phyloP scores from a whole-genome alignment of 805 yeast genomes.

The Teunomyces lycoperdinae region DNA sequence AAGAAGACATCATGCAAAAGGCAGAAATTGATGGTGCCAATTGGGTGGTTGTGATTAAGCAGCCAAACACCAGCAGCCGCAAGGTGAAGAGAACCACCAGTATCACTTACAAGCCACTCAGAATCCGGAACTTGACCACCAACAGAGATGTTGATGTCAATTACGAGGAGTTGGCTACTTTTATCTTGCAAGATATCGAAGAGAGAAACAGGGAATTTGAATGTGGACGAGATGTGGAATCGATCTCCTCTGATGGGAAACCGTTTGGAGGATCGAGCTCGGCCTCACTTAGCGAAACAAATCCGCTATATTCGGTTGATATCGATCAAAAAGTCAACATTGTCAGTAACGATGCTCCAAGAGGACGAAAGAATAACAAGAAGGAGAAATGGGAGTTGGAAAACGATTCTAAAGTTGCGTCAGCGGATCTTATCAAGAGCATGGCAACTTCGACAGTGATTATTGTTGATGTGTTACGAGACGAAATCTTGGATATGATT shows the following conservation, averaged over 20 bases:
- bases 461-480: conserved; percentile 67
- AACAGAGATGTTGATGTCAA: conserved; percentile 71
- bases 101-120: conserved; percentile 67
- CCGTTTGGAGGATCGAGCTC: conserved; percentile 11
- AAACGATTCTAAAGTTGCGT: conserved; percentile 64
- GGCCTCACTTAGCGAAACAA: conserved; percentile 8
- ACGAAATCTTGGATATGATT: conserved; percentile 83
- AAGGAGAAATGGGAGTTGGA: conserved; percentile 76
- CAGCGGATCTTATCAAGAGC: conserved; percentile 50
- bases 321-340: conserved; percentile 57
- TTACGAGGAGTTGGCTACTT: conserved; percentile 55
- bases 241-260: conserved; percentile 5
- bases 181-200: conserved; percentile 24
- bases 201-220: conserved; percentile 18
- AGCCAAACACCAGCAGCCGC: conserved; percentile 44
- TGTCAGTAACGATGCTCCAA: conserved; percentile 78
- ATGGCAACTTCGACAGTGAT: conserved; percentile 70
- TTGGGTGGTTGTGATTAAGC: conserved; percentile 77
- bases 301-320: conserved; percentile 19
- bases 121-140: conserved; percentile 61
- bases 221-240: conserved; percentile 17
- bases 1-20: conserved; percentile 62
- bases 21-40: conserved; percentile 71
- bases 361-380: conserved; percentile 72
- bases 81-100: conserved; percentile 27